These are phyloP conservation scores for Nakataea oryzae DNA, from an alignment of 2,329 filamentous ascomycete species.

Conservation along the genomic window DNA sequence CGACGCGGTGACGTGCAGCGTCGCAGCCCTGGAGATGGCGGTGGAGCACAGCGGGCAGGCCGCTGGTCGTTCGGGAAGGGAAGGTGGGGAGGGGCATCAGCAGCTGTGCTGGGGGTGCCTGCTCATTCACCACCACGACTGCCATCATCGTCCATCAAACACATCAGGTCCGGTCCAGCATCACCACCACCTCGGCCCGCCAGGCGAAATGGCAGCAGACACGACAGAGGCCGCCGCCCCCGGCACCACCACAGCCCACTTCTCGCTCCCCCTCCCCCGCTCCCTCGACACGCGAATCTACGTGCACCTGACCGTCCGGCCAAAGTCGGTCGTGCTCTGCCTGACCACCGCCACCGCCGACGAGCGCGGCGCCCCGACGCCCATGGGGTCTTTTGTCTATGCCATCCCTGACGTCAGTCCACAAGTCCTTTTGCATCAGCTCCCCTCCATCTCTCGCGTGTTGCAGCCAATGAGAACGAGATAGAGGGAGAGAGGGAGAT, in stretches of 20 bases:
- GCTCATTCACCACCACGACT: too few species aligned
- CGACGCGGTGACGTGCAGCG: too few species aligned
- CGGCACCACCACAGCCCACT: conserved; percentile 22
- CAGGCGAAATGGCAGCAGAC: neutral
- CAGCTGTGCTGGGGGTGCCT: too few species aligned
- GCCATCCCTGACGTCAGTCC: conserved; percentile 73
- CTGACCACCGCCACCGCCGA: conserved; percentile 47
- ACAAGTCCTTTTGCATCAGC: neutral
- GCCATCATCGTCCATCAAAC: too few species aligned
- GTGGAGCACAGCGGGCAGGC: too few species aligned
- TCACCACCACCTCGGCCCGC: neutral
- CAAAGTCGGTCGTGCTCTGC: conserved; percentile 49
- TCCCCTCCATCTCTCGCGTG: conserved; percentile 2
- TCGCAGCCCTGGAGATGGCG: too few species aligned
- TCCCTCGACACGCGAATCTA: conserved; percentile 52
- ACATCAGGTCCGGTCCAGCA: neutral
- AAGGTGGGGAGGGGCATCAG: too few species aligned
- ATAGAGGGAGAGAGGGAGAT: neutral
- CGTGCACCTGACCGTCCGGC: conserved; percentile 45
- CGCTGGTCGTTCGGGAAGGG: too few species aligned
- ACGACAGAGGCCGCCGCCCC: neutral
- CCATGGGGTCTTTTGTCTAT: conserved; percentile 86
- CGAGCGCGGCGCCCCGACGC: conserved; percentile 35
- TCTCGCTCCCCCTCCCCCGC: conserved; percentile 50
- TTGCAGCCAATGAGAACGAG: neutral